Conservation (phyloP, 2,329 filamentous ascomycete genomes). For the Colletotrichum musicola region DNA sequence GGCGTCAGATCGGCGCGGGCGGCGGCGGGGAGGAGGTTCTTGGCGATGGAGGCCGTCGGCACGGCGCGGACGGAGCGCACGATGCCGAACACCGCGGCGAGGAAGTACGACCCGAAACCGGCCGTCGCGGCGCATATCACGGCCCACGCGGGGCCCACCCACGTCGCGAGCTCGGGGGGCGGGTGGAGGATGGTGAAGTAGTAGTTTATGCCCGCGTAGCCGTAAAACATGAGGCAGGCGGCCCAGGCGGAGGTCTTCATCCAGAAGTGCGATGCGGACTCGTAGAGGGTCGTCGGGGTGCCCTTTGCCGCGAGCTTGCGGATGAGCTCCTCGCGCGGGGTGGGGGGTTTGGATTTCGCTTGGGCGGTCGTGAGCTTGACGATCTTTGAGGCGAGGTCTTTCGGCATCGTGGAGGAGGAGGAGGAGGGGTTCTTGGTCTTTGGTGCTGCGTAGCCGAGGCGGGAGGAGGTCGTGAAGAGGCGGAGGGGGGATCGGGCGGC, state of each 20-base stretch:
- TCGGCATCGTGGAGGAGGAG: background rate
- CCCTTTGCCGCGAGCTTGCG: conserved; percentile 68
- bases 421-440: conserved; percentile 4
- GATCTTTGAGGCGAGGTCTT: background rate
- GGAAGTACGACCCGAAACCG: conserved; percentile 70
- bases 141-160: conserved; percentile 55
- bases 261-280: conserved; percentile 72
- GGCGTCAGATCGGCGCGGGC: conserved; percentile 33
- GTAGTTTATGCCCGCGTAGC: conserved; percentile 64
- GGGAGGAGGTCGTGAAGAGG: conserved; percentile 24
- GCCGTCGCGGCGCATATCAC: conserved; percentile 72
- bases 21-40: conserved; percentile 31
- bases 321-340: conserved; percentile 55
- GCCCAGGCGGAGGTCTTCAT: conserved; percentile 72
- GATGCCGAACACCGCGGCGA: conserved; percentile 68
- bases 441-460: conserved; percentile 12
- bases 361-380: background rate
- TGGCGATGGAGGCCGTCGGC: conserved; percentile 47
- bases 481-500: conserved; percentile 25
- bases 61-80: conserved; percentile 70
- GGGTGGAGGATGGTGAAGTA: conserved; percentile 62
- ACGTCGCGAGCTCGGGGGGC: conserved; percentile 61
- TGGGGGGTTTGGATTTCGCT: background rate
- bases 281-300: conserved; percentile 72
- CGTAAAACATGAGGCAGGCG: conserved; percentile 65